A percentile compares a stretch with the other conserved stretches of the same genome.
These are phyloP conservation scores for Chytridium lagenaria DNA, from an alignment of 371 early-diverging fungal genomes.

Conservation along the genomic window DNA sequence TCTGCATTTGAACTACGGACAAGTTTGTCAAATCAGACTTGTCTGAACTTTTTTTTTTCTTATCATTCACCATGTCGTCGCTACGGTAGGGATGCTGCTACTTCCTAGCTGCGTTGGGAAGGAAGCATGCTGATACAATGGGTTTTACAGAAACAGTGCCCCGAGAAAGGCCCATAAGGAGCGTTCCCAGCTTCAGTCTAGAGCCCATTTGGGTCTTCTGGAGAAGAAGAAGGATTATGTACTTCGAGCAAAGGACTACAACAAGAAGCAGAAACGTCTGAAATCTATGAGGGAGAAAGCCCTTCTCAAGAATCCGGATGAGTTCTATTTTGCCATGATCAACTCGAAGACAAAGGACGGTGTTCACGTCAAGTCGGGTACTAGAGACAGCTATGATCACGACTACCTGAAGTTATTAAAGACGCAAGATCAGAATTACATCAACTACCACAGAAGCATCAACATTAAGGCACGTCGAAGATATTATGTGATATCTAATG, in stretches of 20 bases:
- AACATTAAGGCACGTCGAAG: constrained; percentile 68
- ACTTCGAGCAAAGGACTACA: constrained; percentile 91
- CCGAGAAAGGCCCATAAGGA: constrained; percentile 92
- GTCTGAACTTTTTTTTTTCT: constrained; percentile 11
- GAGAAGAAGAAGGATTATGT: constrained; percentile 98
- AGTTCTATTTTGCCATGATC: constrained; percentile 98
- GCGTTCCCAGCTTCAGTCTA: constrained; percentile 78
- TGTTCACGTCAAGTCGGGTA: constrained; percentile 71
- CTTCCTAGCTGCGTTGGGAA: too few relatives aligned
- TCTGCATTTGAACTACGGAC: neutral
- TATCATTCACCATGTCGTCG: neutral
- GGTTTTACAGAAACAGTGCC: constrained; percentile 70
- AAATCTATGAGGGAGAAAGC: constrained; percentile 88
- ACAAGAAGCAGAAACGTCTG: constrained; percentile 82
- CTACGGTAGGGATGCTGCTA: too few relatives aligned
- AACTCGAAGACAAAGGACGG: constrained; percentile 77
- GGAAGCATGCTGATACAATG: neutral
- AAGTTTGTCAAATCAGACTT: neutral
- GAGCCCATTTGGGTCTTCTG: constrained; percentile 79
- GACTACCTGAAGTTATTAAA: constrained; percentile 85
- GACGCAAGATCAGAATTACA: constrained; percentile 90
- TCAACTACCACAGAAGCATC: constrained; percentile 77
- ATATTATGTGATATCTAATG: neutral
- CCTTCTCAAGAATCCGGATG: constrained; percentile 88
- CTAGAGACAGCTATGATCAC: constrained; percentile 67